phyloP scores from a whole-genome alignment of 1,284 basidiomycete species.

The Cutaneotrichosporon dermatis region DNA sequence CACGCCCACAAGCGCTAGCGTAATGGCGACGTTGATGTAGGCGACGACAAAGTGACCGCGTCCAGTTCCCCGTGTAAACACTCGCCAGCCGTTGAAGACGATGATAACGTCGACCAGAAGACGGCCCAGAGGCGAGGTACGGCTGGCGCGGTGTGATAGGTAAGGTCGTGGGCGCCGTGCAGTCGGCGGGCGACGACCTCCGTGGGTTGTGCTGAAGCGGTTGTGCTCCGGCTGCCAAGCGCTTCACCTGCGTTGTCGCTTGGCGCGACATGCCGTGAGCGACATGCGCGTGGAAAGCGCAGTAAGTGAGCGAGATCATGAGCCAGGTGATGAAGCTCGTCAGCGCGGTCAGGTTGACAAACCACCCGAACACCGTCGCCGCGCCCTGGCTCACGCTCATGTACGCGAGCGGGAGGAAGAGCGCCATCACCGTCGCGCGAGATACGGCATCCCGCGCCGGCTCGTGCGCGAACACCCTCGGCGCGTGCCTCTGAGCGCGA shows the following conservation, averaged over 20 bases:
- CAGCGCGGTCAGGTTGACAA: conserved; percentile 43
- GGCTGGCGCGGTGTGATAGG: conserved; percentile 15
- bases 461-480: conserved; percentile 40
- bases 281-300: conserved; percentile 28
- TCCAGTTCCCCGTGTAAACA: conserved; percentile 22
- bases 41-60: conserved; percentile 37
- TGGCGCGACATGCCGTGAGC: conserved; percentile 21
- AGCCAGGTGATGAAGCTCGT: conserved; percentile 21
- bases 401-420: conserved; percentile 56
- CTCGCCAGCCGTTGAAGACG: conserved; percentile 27
- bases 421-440: conserved; percentile 60
- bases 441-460: conserved; percentile 65
- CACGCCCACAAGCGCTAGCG: conserved; percentile 9
- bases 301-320: conserved; percentile 25
- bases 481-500: conserved; percentile 51
- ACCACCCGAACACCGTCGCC: conserved; percentile 69
- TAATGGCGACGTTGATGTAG: conserved; percentile 26
- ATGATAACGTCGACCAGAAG: conserved; percentile 22
- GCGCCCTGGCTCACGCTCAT: conserved; percentile 55
- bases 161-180: conserved; percentile 4
- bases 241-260: no score
- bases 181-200: no score
- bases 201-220: no score
- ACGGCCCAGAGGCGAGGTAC: conserved; percentile 25
- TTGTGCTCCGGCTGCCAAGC: no score